These are phyloP conservation scores for Lentithecium fluviatile DNA, from an alignment of 495 filamentous ascomycete genomes.

Conservation along the genomic window DNA sequence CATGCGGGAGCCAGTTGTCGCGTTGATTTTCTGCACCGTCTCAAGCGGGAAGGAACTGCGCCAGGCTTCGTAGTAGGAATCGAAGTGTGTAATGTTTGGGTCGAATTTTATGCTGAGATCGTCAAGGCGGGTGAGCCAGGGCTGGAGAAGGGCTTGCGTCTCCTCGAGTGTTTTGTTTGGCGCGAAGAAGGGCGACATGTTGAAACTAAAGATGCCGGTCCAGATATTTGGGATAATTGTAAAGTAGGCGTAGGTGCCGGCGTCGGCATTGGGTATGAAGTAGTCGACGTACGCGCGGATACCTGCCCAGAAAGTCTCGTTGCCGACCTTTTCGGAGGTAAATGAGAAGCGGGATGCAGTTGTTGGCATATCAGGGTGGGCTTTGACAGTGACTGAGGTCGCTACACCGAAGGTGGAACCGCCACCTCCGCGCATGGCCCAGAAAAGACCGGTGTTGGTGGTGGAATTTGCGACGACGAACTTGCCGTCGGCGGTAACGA, in stretches of 20 bases:
- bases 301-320: constrained; percentile 31
- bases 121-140: constrained; percentile 24
- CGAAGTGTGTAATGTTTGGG: constrained; percentile 29
- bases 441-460: constrained; percentile 28
- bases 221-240: constrained; percentile 14
- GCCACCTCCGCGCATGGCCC: constrained; percentile 30
- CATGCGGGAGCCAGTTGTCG: constrained; percentile 22
- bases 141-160: constrained; percentile 18
- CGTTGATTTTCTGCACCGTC: constrained; percentile 22
- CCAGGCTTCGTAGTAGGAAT: constrained; percentile 28
- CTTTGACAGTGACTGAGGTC: constrained; percentile 28
- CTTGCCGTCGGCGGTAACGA: constrained; percentile 22
- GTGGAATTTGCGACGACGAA: constrained; percentile 29
- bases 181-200: constrained; percentile 30
- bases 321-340: constrained; percentile 21
- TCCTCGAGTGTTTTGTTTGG: constrained; percentile 25
- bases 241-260: constrained; percentile 30
- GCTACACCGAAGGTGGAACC: constrained; percentile 29
- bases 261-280: constrained; percentile 28
- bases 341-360: constrained; percentile 26
- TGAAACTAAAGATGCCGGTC: constrained; percentile 28
- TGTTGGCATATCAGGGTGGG: constrained; percentile 22
- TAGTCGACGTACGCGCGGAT: constrained; percentile 28
- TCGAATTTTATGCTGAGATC: constrained; percentile 19
- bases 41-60: constrained; percentile 19